A percentile compares a stretch with the other conserved stretches of the same genome.
Evolutionary conservation across 176 grass and related monocot species (phyloP).

Genomic region (Eragrostis curvula): DNA sequence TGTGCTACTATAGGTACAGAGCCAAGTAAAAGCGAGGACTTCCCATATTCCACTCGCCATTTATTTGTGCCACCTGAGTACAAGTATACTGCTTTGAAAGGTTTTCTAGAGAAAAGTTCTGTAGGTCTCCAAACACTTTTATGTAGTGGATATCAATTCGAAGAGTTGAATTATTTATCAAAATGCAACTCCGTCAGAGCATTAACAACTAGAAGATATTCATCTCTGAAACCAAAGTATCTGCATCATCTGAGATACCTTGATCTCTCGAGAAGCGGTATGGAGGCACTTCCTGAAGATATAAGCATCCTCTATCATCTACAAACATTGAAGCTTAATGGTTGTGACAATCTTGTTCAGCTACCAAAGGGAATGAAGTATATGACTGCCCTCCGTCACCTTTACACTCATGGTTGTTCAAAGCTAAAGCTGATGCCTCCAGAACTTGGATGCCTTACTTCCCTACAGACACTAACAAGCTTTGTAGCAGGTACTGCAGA

Average conservation of each 20-base stretch:
- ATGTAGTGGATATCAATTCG: accelerated
- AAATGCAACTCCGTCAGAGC: neutral
- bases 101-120: neutral
- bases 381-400: neutral
- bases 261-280: neutral
- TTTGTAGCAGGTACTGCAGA: neutral
- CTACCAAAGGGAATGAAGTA: neutral
- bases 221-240: constrained; percentile 3
- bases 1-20: neutral
- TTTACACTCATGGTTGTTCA: neutral
- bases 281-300: constrained; percentile 4
- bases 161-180: neutral
- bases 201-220: accelerated
- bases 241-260: constrained; percentile 25
- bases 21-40: neutral
- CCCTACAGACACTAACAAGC: neutral
- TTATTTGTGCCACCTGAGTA: neutral
- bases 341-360: accelerated
- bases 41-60: constrained; percentile 8
- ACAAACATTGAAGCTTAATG: neutral
- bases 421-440: neutral
- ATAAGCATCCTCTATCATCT: neutral
- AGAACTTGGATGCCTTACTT: neutral
- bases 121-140: constrained; percentile 2
- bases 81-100: neutral